Evolutionary conservation across 73 alveolate species (phyloP).

Genomic region (Paramecium caudatum): DNA sequence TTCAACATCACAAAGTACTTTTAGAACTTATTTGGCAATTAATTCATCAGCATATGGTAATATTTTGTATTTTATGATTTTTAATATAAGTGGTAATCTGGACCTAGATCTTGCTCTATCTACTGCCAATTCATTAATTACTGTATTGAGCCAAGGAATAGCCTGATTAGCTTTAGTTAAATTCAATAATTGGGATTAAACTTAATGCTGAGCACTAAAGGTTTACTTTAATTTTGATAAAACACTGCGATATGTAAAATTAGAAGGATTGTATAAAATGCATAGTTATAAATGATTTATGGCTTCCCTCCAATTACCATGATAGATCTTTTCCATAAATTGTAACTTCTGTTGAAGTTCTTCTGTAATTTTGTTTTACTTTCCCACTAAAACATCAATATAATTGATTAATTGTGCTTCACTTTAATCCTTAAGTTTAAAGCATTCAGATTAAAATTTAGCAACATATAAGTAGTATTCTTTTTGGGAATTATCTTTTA

Average conservation of each 20-base stretch:
- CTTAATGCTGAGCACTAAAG: background rate
- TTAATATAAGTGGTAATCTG: background rate
- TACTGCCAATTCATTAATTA: background rate
- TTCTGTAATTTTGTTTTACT: background rate
- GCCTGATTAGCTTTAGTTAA: constrained; percentile 20
- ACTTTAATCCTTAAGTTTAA: background rate
- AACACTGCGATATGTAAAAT: background rate
- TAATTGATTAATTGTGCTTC: constrained; percentile 23
- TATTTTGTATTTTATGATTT: constrained; percentile 28
- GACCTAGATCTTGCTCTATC: constrained; percentile 10
- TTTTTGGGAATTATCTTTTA: constrained; percentile 11
- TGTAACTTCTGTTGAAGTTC: background rate
- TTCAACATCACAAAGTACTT: constrained; percentile 31
- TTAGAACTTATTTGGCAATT: background rate
- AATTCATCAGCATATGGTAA: constrained; percentile 47
- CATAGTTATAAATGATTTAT: constrained; percentile 18
- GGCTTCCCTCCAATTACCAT: constrained; percentile 17
- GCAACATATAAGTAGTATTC: constrained; percentile 20
- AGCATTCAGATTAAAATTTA: background rate
- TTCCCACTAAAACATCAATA: constrained; percentile 7
- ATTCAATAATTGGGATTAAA: constrained; percentile 1
- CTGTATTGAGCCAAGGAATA: background rate
- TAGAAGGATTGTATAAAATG: background rate
- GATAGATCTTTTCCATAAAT: constrained; percentile 35
- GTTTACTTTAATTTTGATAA: background rate